phyloP scores from a whole-genome alignment of 345 rosid species.

The Sonneratia caseolaris region DNA sequence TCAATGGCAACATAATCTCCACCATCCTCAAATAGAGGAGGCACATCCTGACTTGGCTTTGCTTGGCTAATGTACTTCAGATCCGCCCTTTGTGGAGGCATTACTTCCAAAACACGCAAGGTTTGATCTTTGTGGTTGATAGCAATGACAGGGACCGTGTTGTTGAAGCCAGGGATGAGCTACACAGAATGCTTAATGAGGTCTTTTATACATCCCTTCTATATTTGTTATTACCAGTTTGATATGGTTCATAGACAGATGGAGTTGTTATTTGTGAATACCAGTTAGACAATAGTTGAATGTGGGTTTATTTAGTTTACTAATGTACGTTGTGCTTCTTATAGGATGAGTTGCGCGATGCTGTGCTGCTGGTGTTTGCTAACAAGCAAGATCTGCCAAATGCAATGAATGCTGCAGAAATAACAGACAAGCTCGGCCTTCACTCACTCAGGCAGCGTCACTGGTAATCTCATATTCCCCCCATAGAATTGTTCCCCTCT shows the following conservation, averaged over 20 bases:
- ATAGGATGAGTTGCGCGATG: slow-evolving; percentile 70
- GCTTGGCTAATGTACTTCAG: slow-evolving; percentile 13
- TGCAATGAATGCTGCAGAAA: slow-evolving; percentile 71
- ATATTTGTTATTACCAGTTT: background rate
- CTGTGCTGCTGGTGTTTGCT: slow-evolving; percentile 62
- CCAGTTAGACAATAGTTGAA: background rate
- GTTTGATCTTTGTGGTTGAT: slow-evolving; percentile 76
- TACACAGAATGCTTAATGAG: slow-evolving; percentile 83
- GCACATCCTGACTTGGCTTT: background rate
- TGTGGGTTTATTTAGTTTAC: background rate
- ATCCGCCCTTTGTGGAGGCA: slow-evolving; percentile 78
- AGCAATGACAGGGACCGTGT: slow-evolving; percentile 82
- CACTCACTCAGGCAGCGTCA: slow-evolving; percentile 65
- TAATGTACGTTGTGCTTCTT: background rate
- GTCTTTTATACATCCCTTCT: slow-evolving; percentile 10
- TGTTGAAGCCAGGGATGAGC: slow-evolving; percentile 74
- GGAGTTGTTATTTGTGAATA: background rate
- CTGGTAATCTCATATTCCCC: slow-evolving; percentile 21
- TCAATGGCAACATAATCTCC: background rate
- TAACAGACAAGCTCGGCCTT: slow-evolving; percentile 63
- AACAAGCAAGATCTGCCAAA: slow-evolving; percentile 86
- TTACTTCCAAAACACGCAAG: slow-evolving; percentile 76
- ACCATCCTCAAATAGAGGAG: background rate
- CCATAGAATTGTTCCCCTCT: background rate
- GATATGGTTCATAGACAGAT: background rate